Base-by-base conservation (phyloP, 2,329 filamentous ascomycete species). In the Macroventuria anomochaeta region DNA sequence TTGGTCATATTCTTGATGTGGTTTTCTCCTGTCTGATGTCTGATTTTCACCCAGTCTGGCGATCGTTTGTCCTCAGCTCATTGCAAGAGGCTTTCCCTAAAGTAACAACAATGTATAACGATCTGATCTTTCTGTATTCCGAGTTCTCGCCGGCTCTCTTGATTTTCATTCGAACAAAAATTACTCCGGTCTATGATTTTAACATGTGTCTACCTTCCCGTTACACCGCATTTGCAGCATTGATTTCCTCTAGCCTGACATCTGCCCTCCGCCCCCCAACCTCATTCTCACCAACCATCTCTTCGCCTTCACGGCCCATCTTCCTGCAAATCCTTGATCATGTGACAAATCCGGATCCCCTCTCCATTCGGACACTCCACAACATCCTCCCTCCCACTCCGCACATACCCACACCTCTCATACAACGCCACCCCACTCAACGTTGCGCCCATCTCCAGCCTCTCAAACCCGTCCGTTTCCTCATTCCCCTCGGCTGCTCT, bases 361-460 rank as follows among this genome's bases (percentile, higher is more conserved):
- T 68, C 70, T 11, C 70, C 70, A 61, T 73, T 73, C 17, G 66
- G 66, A 63, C 70, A 73, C 52, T n/a, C 33, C 3, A 73, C 66
- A 3, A 61, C 54, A 53, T 74, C 71, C 46, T 63, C 57, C 49
- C 68, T 66, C 40, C 71, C 71, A 57, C 70, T 74, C 57, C 62
- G 63, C 33, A 53, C 51, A 59, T 74, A 74, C 43, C 70, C 70
- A 62, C 71, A 73, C 39, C 56, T 63, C 52, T 73, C 69, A 59
- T 74, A 74, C 44, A 74, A 52, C 40, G 52, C 59, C 2, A 73
- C 70, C 12, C 70, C 70, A 43, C 61, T 69, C 50, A 74, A 46
- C 53, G 71, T 74, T 5, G 69, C 69, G 6, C 71, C 71, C 71
- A 74, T 74, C 38, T 74, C 71, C 41, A 73, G 36, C 26, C 65